Conservation (phyloP, 2,329 filamentous ascomycete species). For the Calonectria pseudoreteaudii region DNA sequence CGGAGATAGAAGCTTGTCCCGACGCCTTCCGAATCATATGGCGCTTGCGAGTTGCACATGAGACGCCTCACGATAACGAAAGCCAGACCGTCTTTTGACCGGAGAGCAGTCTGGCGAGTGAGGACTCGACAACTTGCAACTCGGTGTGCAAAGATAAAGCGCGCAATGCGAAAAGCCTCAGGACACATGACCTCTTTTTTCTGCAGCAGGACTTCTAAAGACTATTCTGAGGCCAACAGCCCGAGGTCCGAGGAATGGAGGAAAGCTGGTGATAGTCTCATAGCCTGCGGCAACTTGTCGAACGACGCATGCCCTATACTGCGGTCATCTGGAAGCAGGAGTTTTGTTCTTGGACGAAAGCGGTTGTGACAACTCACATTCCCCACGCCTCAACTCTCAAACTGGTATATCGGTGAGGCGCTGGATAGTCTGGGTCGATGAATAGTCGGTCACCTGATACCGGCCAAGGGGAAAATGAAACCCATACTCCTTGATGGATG, state of each 20-base stretch:
- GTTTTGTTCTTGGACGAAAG: background rate
- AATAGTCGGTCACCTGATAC: background rate
- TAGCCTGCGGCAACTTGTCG: background rate
- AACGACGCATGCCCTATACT: background rate
- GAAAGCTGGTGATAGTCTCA: background rate
- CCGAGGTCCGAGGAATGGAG: background rate
- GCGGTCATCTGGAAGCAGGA: background rate
- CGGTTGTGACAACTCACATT: constrained; percentile 13
- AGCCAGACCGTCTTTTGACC: background rate
- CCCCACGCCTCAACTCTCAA: background rate
- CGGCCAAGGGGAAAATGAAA: background rate
- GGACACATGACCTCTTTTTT: background rate
- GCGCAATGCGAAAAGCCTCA: background rate
- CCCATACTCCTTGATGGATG: background rate
- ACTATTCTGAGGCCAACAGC: background rate
- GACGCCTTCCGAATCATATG: background rate
- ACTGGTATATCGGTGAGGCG: constrained; percentile 17
- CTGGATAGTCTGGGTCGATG: background rate
- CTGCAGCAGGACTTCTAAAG: background rate
- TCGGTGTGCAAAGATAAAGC: background rate
- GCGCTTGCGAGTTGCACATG: background rate
- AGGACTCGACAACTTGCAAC: background rate
- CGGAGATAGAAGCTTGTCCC: background rate
- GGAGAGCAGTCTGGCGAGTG: background rate
- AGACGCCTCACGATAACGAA: background rate